Evolutionary conservation across 768 basidiomycete genomes (phyloP), one percentile per base, ranked within the genome.

Genomic region (Pluteus cervinus): DNA sequence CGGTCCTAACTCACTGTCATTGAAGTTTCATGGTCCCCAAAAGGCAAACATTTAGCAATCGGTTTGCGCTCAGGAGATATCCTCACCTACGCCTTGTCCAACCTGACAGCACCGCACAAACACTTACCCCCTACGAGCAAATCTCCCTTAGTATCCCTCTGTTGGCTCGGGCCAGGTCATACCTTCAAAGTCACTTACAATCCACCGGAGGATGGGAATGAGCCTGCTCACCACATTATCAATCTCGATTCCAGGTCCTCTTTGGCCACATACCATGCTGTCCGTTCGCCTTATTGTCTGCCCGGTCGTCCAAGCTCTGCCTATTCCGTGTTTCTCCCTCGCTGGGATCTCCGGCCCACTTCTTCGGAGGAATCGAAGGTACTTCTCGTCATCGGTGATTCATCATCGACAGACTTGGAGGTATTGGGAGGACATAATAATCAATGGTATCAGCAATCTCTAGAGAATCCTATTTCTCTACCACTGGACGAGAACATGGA

Each of bases 11-110:
- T 45, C 17, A 31, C 15, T 18, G 47, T 41, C 46, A 24, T 30
- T 36, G 8, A 40, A 89, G 87, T 81, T 7, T 74, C 82, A 9
- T 90, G 87, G 86, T 89, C 86, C 3, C 83, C 86, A 2, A 87
- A 86, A 54, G 87, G 86, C 30, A 90, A 86, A 52, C 86, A 89
- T 39, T 65, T 90, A 28, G 85, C 84, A 1, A 72, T 90, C 31
- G 87, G 81, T 16, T 59, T 87, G 11, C 73, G 73, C 45, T 69
- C 66, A 14, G 86, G 86, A 3, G 80, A 82, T 37, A 79, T 89
- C 25, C 53, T 85, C 28, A 78, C 83, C 0, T 88, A 76, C 52
- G 66, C 71, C 25, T 68, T 80, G 16, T 63, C 63, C 8, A 75
- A 76, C 39, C 74, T 74, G 7, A 59, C 70, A 4, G 58, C 63